Evolutionary conservation across 257 asterid genomes (phyloP).

Genomic region (Solanum paucissectum): DNA sequence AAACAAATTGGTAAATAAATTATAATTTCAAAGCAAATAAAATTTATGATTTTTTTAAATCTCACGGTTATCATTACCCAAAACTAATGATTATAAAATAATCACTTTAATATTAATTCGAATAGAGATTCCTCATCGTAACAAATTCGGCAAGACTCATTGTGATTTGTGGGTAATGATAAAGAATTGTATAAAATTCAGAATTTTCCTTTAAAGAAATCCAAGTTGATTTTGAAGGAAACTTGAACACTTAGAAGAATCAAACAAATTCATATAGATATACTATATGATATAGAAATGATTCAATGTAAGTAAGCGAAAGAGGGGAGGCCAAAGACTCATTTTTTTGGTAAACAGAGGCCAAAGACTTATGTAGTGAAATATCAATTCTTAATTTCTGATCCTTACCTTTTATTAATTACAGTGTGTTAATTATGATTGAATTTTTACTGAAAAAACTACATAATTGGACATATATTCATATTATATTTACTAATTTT

Average conservation of each 20-base stretch:
- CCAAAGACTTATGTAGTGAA: neutral
- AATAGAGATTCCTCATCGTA: no score
- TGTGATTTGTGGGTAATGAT: neutral
- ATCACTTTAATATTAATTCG: neutral
- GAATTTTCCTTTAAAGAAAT: neutral
- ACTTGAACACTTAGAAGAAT: neutral
- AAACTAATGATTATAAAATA: neutral
- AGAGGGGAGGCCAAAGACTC: neutral
- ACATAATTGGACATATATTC: no score
- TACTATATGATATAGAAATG: neutral
- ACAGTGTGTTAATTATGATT: neutral
- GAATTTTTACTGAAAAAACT: no score
- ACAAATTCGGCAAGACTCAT: no score
- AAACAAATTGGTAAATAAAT: neutral
- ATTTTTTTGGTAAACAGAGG: neutral
- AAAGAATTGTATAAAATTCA: neutral
- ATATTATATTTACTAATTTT: neutral
- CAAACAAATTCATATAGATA: neutral
- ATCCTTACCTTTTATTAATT: neutral
- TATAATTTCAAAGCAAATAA: neutral
- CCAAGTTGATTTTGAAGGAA: neutral
- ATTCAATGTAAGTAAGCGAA: neutral
- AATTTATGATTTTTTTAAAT: neutral
- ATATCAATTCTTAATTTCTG: neutral
- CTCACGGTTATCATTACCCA: neutral